Evolutionary conservation across 495 filamentous ascomycete species (phyloP), one percentile per base, ranked within the genome.

Genomic region (Aspergillus asperescens): DNA sequence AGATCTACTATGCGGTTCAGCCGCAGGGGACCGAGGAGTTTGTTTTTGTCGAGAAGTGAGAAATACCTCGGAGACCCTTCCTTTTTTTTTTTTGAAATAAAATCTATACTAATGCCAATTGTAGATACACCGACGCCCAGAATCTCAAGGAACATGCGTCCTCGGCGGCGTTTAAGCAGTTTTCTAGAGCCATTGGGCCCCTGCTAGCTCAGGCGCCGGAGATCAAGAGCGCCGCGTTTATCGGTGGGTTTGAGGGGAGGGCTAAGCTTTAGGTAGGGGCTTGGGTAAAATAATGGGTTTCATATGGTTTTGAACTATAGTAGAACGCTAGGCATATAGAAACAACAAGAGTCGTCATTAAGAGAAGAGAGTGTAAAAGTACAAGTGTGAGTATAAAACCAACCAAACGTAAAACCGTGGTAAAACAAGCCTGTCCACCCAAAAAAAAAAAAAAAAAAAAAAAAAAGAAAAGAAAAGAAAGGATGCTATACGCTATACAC

Each of bases 241-340:
- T 61, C 9, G 54, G n/a, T 27, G 58, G 58, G 20, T 50, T 61
- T 47, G 50, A 57, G 15, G 54, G 54, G 5, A 50, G 58, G 47
- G 44, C 58, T 20, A 61, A 61, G 54, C 50, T 61, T 47, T 60
- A 45, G 42, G 12, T n/a, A n/a, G n/a, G n/a, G n/a, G n/a, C n/a
- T n/a, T n/a, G n/a, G n/a, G n/a, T n/a, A n/a, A n/a, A n/a, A n/a
- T n/a, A 10, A 16, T 15, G 3, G 13, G n/a, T 5, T n/a, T 16
- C 12, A 15, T 35, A 15, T 35, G 32, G 13, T 16, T 35, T n/a
- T 15, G n/a, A 15, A 35, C 1, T n/a, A 35, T 15, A 4, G n/a
- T 15, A 12, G 16, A 16, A 35, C 29, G 29, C 29, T 12, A 6
- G 29, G 3, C 29, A 7, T 32, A 40, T 23, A 23, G 7, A 3